A percentile compares a stretch with the other conserved stretches of the same genome.
Conservation (phyloP, 495 filamentous ascomycete genomes). For the Bathelium albidoporum region DNA sequence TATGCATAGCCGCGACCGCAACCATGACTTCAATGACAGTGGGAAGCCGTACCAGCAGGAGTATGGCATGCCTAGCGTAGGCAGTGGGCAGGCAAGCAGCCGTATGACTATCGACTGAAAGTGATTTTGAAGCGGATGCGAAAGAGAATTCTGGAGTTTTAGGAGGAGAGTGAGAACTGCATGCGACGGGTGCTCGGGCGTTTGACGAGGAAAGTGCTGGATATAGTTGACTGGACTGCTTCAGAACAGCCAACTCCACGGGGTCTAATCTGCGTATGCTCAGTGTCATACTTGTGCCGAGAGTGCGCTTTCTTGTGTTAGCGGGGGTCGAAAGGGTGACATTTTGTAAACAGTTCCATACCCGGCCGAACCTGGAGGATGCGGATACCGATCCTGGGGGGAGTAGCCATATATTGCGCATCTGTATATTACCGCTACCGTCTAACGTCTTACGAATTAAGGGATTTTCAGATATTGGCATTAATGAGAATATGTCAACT, state of each 20-base stretch:
- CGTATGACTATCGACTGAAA: constrained; percentile 17
- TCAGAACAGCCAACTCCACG: background rate
- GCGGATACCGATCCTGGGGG: background rate
- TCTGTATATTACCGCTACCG: background rate
- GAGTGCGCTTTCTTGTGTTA: too few relatives aligned
- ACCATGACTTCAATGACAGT: constrained; percentile 32
- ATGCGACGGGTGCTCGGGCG: background rate
- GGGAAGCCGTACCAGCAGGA: constrained; percentile 56
- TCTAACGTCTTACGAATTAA: constrained; percentile 5
- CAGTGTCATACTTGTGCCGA: background rate
- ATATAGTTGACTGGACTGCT: background rate
- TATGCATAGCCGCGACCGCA: constrained; percentile 33
- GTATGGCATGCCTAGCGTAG: constrained; percentile 6
- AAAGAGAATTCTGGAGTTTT: background rate
- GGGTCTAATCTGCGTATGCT: background rate
- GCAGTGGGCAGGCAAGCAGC: constrained; percentile 3
- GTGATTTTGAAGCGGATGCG: background rate
- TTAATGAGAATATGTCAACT: background rate
- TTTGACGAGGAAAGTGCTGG: background rate
- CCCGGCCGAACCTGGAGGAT: background rate
- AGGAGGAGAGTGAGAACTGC: background rate
- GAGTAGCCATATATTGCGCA: background rate
- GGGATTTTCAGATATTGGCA: background rate
- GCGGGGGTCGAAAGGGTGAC: too few relatives aligned
- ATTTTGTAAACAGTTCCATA: background rate